These are phyloP conservation scores for Aspergillus intermedius DNA, from an alignment of 2,329 filamentous ascomycete species.

Conservation along the genomic window DNA sequence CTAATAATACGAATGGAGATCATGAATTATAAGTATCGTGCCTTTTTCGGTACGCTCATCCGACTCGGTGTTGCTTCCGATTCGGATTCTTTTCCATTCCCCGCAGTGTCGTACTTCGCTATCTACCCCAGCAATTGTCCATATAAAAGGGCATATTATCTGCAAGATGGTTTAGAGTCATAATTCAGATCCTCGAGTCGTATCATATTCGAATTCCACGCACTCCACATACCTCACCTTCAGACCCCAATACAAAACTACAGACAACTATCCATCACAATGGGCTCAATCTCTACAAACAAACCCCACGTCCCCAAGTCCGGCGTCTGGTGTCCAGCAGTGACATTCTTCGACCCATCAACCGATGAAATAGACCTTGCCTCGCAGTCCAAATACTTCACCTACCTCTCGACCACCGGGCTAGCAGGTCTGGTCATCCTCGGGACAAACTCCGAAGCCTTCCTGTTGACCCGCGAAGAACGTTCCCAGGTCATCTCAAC, in stretches of 20 bases:
- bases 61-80: neutral
- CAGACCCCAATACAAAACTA: neutral
- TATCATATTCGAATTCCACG: neutral
- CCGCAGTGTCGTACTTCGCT: neutral
- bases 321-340: constrained; percentile 48
- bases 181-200: neutral
- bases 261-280: constrained; percentile 1
- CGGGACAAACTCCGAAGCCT: constrained; percentile 52
- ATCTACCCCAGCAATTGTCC: no score
- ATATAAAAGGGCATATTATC: neutral
- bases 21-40: no score
- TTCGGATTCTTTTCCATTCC: constrained; percentile 7
- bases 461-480: constrained; percentile 55
- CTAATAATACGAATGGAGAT: no score
- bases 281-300: constrained; percentile 4
- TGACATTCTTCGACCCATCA: constrained; percentile 49
- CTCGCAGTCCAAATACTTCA: constrained; percentile 47
- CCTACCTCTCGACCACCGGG: constrained; percentile 46
- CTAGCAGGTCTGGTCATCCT: constrained; percentile 49
- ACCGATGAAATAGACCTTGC: constrained; percentile 45
- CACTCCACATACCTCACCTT: neutral
- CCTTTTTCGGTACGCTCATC: no score
- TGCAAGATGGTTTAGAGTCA: neutral
- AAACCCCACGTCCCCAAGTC: constrained; percentile 7
- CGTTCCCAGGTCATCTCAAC: constrained; percentile 50